Evolutionary conservation across 169 alveolate genomes (phyloP).

Genomic region (Perkinsus olseni): DNA sequence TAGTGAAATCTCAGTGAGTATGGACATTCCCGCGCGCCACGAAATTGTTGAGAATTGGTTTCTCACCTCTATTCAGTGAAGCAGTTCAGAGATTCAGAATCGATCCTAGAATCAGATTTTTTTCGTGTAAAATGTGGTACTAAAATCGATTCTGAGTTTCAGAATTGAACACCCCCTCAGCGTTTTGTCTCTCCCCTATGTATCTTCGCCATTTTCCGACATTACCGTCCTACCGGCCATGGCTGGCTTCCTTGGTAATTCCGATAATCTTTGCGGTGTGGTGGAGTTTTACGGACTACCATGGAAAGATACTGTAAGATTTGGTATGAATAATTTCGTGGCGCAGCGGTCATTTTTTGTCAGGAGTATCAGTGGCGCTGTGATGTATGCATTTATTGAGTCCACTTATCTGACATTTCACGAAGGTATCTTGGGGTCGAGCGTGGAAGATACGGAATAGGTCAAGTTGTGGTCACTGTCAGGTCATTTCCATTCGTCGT

Average conservation of each 20-base stretch:
- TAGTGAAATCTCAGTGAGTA: too few species aligned
- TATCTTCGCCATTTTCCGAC: neutral
- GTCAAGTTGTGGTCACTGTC: neutral
- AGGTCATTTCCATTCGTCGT: neutral
- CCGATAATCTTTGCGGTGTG: neutral
- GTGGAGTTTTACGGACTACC: neutral
- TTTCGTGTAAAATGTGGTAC: too few species aligned
- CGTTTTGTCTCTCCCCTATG: too few species aligned
- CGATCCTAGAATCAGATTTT: too few species aligned
- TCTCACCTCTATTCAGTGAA: too few species aligned
- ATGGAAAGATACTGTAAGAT: neutral
- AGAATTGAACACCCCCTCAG: too few species aligned
- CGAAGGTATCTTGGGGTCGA: neutral
- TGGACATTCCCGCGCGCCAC: too few species aligned
- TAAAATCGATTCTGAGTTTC: too few species aligned
- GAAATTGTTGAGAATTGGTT: too few species aligned
- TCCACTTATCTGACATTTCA: neutral
- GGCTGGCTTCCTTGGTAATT: neutral
- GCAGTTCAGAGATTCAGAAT: too few species aligned
- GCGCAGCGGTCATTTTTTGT: neutral
- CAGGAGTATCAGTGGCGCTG: neutral
- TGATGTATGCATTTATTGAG: neutral
- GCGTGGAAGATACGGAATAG: neutral
- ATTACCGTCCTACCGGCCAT: neutral
- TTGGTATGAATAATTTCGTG: neutral